phyloP scores from a whole-genome alignment of 2,329 filamentous ascomycete genomes.

The Monilinia fructigena region DNA sequence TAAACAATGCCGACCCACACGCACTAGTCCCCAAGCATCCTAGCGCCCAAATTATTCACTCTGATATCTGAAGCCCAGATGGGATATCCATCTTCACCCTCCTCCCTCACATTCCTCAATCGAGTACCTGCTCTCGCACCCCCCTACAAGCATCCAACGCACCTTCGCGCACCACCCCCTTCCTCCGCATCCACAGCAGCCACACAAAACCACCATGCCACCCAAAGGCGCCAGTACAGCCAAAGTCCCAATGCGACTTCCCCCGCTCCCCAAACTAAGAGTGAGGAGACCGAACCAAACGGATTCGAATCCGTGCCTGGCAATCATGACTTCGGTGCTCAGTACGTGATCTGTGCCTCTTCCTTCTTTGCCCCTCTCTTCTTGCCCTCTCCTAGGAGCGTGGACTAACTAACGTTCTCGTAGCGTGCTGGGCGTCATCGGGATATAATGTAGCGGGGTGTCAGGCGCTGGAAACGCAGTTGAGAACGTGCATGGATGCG shows the following conservation, averaged over 20 bases:
- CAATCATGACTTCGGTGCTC: constrained; percentile 64
- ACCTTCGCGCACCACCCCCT: background rate
- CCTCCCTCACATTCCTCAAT: background rate
- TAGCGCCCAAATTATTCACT: constrained; percentile 33
- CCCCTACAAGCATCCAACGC: too few relatives aligned
- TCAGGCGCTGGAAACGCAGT: constrained; percentile 56
- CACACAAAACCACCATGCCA: constrained; percentile 33
- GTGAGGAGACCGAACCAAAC: constrained; percentile 62
- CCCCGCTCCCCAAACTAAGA: constrained; percentile 61
- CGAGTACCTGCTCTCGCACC: background rate
- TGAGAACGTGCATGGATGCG: constrained; percentile 76
- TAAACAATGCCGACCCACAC: constrained; percentile 19
- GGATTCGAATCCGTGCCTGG: constrained; percentile 62
- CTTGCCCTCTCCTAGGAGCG: too few relatives aligned
- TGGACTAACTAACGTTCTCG: background rate
- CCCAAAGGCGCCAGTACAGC: constrained; percentile 39
- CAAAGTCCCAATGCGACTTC: constrained; percentile 45
- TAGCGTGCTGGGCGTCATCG: constrained; percentile 82
- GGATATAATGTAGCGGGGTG: constrained; percentile 65
- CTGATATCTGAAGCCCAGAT: background rate
- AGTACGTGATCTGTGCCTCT: constrained; percentile 47
- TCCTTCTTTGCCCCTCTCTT: too few relatives aligned
- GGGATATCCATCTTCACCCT: constrained; percentile 4
- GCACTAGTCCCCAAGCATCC: background rate
- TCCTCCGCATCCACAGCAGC: too few relatives aligned